phyloP scores from a whole-genome alignment of 257 asterid species.

The Petunia axillaris region DNA sequence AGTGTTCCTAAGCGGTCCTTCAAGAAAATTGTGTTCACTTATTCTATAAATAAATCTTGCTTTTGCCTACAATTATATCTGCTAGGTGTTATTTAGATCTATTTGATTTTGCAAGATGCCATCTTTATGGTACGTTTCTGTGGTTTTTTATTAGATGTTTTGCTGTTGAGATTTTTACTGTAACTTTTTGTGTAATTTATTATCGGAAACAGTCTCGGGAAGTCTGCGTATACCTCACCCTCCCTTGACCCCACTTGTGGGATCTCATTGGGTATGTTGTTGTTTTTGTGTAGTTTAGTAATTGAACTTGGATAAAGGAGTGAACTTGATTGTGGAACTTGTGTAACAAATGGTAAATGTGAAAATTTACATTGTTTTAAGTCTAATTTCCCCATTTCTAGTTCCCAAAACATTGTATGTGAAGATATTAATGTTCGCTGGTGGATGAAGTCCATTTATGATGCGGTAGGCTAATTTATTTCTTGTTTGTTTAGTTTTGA shows the following conservation, averaged over 20 bases:
- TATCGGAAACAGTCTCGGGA: too few species aligned
- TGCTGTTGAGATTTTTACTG: not conserved
- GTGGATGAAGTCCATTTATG: not conserved
- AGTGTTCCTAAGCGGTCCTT: not conserved
- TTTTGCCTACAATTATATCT: not conserved
- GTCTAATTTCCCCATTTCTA: conserved; percentile 7
- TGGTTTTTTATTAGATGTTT: not conserved
- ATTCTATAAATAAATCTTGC: not conserved
- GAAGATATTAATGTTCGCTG: not conserved
- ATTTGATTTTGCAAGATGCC: conserved; percentile 19
- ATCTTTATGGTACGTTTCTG: not conserved
- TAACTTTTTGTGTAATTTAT: not conserved
- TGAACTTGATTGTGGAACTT: not conserved
- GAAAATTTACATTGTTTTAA: not conserved
- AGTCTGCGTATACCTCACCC: too few species aligned
- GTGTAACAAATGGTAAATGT: not conserved
- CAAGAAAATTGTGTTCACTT: not conserved
- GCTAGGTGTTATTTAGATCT: conserved; percentile 19
- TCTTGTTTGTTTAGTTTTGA: not conserved
- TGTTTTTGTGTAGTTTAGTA: not conserved
- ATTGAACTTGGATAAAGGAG: not conserved
- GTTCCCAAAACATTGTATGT: not conserved
- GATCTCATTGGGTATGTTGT: too few species aligned
- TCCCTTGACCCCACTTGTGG: too few species aligned
- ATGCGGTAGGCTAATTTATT: not conserved